Percentiles rank a stretch among this genome's conserved stretches.
Evolutionary conservation across 177 flowering plant species (phyloP).

Genomic region (Vitis hybrid): DNA sequence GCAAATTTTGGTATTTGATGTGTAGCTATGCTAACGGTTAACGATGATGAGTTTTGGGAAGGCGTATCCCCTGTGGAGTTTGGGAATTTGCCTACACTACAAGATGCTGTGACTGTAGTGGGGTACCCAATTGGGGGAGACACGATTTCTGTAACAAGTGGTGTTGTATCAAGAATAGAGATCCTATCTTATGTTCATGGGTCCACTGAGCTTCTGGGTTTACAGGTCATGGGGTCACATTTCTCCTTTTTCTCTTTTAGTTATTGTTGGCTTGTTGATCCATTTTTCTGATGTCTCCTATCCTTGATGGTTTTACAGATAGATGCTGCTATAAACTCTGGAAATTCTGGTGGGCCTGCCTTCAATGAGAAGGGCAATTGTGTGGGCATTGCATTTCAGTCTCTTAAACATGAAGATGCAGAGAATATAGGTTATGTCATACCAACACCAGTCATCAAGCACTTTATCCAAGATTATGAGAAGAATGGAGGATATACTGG

Average conservation of each 20-base stretch:
- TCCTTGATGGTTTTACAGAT: conserved; percentile 51
- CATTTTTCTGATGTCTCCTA: conserved; percentile 1
- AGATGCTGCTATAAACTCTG: conserved; percentile 99
- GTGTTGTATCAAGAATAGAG: conserved; percentile 98
- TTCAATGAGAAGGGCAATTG: conserved; percentile 91
- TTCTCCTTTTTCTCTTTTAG: neutral
- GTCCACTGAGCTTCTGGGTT: conserved; percentile 92
- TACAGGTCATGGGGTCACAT: conserved; percentile 60
- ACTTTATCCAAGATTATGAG: conserved; percentile 92
- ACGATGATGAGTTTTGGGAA: conserved; percentile 96
- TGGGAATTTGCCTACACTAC: conserved; percentile 92
- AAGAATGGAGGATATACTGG: conserved; percentile 94
- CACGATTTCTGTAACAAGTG: conserved; percentile 98
- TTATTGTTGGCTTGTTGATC: neutral
- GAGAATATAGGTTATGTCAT: conserved; percentile 99
- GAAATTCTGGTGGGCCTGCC: conserved; percentile 99
- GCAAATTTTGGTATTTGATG: conserved; percentile 8
- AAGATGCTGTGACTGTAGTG: conserved; percentile 98
- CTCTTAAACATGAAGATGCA: conserved; percentile 94
- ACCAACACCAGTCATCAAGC: conserved; percentile 95
- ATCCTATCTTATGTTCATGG: conserved; percentile 97
- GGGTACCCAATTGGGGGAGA: conserved; percentile 99
- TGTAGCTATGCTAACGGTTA: conserved; percentile 92
- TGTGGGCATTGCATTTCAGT: conserved; percentile 99
- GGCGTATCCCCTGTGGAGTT: conserved; percentile 90